A percentile compares a stretch with the other conserved stretches of the same genome.
Conservation (phyloP, 2,329 filamentous ascomycete genomes). For the Myotisia sp. region DNA sequence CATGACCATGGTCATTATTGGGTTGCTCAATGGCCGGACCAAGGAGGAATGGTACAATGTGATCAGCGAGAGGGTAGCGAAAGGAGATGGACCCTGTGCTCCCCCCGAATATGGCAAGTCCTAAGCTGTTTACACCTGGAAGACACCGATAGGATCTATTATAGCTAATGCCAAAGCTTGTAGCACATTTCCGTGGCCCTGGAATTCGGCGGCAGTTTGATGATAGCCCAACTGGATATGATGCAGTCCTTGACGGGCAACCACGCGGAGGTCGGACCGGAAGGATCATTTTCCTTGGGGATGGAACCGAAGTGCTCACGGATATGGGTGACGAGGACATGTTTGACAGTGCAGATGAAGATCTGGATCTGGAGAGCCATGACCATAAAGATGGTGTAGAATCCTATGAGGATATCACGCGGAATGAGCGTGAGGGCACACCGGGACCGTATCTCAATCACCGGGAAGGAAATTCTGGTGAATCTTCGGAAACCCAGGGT, state of each 20-base stretch:
- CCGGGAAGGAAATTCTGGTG: constrained; percentile 13
- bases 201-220: constrained; percentile 72
- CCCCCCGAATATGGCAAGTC: constrained; percentile 99
- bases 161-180: constrained; percentile 1
- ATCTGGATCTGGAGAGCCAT: constrained; percentile 74
- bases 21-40: constrained; percentile 74
- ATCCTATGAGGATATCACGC: constrained; percentile 23
- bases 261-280: constrained; percentile 57
- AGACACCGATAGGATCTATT: neutral
- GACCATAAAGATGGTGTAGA: constrained; percentile 48
- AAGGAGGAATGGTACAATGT: constrained; percentile 98
- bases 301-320: constrained; percentile 83
- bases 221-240: constrained; percentile 51
- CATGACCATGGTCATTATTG: constrained; percentile 95
- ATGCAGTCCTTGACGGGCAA: constrained; percentile 34
- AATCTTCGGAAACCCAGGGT: constrained; percentile 11
- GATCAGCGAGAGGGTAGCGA: constrained; percentile 83
- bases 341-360: constrained; percentile 80
- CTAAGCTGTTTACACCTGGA: too few relatives aligned
- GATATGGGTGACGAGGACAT: constrained; percentile 84
- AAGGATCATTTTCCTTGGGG: constrained; percentile 85
- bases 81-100: constrained; percentile 93
- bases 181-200: constrained; percentile 74
- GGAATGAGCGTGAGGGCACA: constrained; percentile 37
- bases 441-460: constrained; percentile 34